Conservation (phyloP, 2,329 filamentous ascomycete species). For the Neonectria coccinea region DNA sequence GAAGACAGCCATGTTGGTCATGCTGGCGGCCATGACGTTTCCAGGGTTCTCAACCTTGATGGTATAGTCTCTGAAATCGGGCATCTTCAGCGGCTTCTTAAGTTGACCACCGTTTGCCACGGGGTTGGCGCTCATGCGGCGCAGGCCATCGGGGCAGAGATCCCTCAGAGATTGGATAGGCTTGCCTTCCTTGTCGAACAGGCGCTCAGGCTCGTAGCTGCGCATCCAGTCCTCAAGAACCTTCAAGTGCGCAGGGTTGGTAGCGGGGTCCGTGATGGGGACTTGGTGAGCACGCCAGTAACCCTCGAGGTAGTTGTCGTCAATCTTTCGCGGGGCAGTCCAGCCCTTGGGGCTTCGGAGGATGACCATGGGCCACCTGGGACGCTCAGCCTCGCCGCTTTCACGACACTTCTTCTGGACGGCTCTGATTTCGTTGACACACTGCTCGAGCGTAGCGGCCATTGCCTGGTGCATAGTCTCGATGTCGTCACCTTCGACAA, state of each 20-base stretch:
- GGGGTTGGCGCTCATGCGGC: conserved; percentile 82
- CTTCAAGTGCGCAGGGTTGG: conserved; percentile 74
- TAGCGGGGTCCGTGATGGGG: conserved; percentile 76
- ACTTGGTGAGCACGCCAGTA: conserved; percentile 85
- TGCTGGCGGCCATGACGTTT: conserved; percentile 68
- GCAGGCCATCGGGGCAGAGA: conserved; percentile 72
- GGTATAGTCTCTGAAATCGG: conserved; percentile 76
- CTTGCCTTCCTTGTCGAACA: conserved; percentile 74
- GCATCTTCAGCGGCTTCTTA: conserved; percentile 74
- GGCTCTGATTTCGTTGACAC: conserved; percentile 74
- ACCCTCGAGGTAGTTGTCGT: conserved; percentile 77
- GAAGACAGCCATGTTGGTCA: conserved; percentile 76
- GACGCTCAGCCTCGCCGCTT: conserved; percentile 75
- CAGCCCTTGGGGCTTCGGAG: conserved; percentile 84
- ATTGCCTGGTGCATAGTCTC: conserved; percentile 85
- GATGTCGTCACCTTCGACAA: conserved; percentile 80
- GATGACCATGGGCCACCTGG: conserved; percentile 83
- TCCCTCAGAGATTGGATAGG: conserved; percentile 72
- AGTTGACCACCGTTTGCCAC: conserved; percentile 78
- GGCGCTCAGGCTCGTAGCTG: conserved; percentile 77
- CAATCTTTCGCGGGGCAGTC: conserved; percentile 79
- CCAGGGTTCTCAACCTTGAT: conserved; percentile 72
- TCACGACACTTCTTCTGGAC: conserved; percentile 79
- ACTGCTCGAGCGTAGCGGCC: conserved; percentile 80
- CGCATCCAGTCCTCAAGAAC: conserved; percentile 82